phyloP scores from a whole-genome alignment of 202 grass and related monocot species.

The Digitaria exilis region DNA sequence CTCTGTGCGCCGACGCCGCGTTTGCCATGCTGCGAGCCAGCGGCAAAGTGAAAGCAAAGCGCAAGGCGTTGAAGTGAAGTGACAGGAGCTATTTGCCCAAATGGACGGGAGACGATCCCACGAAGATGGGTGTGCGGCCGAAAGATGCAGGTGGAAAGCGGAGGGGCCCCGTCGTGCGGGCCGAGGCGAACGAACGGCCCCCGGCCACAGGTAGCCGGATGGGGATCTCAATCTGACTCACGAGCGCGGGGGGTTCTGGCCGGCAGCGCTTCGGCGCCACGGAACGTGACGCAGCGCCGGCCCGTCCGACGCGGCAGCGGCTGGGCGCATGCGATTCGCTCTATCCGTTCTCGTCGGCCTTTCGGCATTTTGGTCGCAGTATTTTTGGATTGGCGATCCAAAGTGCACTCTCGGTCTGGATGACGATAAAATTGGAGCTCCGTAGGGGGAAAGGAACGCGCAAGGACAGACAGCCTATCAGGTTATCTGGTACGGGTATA shows the following conservation, averaged over 20 bases:
- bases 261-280: neutral
- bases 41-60: neutral
- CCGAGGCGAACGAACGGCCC: neutral
- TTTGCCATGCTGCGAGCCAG: too few relatives aligned
- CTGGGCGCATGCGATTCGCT: constrained; percentile 4
- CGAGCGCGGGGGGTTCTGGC: neutral
- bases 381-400: neutral
- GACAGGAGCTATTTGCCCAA: neutral
- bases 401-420: neutral
- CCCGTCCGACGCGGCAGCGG: constrained; percentile 1
- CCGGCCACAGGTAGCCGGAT: neutral
- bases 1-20: neutral
- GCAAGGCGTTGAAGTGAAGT: neutral
- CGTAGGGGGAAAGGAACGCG: neutral
- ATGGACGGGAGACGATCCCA: neutral
- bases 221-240: constrained; percentile 1
- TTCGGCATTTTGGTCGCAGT: neutral
- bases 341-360: neutral
- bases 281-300: neutral
- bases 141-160: constrained; percentile 31
- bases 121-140: constrained; percentile 11
- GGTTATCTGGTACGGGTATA: constrained; percentile 22
- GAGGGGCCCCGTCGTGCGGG: neutral
- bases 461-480: constrained; percentile 19
- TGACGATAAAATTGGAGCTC: neutral